Base-by-base conservation (phyloP, 257 asterid genomes). In the Capsicum baccatum region DNA sequence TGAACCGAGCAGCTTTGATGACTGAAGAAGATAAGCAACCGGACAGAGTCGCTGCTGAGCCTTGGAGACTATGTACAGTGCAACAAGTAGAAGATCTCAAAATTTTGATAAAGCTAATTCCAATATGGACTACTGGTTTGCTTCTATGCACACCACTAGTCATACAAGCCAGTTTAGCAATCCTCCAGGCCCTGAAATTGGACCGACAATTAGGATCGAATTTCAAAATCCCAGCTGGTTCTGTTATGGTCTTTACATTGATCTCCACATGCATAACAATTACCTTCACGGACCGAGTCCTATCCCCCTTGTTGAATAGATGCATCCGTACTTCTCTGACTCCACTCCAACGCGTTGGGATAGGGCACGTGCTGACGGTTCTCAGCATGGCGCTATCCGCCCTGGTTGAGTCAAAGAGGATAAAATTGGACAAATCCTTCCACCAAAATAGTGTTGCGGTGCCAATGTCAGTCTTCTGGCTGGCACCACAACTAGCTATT, bases 381-480 rank as follows among this genome's bases (percentile, higher is more conserved):
- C 19, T 83, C 5, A 70, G 85, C 71, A 50, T 86, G 71, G 80
- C 16, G 17, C 6, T 79, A 9, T 76, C 86, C 1, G 89, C 88
- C 70, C 35, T 86, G 42, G 86, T 86, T 2, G 88, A 86, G 57
- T 70, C 83, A 12, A 86, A 26, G 55, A 26, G 86, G 50, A 71
- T 83, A 15, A 11, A 50, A n/a, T 14, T 79, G 5, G 56, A 59
- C 9, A 16, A 76, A 21, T 60, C 78, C 50, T 33, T n/a, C 37
- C 4, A 66, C 39, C 21, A 58, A 8, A 67, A 60, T 52, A 17
- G 6, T 16, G 26, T 56, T 5, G 44, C 64, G 12, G 85, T 67
- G 54, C 87, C 87, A 14, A 87, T 87, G 83, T 87, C 89, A 9
- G 85, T 81, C 21, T 84, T 87, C 14, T 87, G 87, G 89, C 56